Base-by-base conservation (phyloP, 345 rosid species). In the Aquilaria malaccensis region DNA sequence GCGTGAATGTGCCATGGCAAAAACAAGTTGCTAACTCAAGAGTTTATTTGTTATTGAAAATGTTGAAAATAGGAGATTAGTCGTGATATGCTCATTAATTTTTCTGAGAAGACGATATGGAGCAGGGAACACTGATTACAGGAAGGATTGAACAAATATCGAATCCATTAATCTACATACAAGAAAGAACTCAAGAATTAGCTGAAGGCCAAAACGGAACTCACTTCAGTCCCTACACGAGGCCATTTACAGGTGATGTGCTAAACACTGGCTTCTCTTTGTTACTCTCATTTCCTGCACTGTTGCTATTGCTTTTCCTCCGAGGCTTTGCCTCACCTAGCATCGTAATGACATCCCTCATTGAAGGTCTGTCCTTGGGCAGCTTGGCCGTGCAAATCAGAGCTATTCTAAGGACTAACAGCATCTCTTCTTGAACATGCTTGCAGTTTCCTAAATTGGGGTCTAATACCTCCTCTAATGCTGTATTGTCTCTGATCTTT, bases 361-460 rank as follows among this genome's bases (percentile, higher is more conserved):
- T 93, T 0, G 97, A 85, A 3, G 98, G 98, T 67, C 97, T 84
- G 58, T 89, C 97, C 73, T 74, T 87, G 30, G 98, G 96, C 55
- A 81, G 94, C 78, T 85, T 89, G 1, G 97, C 83, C 0, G 96
- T 87, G 72, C 96, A 93, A 11, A 87, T 76, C 75, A 93, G 85
- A 49, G 97, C 97, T 45, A 87, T 85, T 33, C 86, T 84, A 55
- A 87, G 82, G 37, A 93, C 97, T 41, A 93, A 61, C 10, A 89
- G 85, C 97, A 93, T 93, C 86, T 89, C 97, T 72, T 89, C 97
- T 76, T 84, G 96, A 43, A 93, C 97, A 63, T 84, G 83, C 70
- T 75, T 85, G 80, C 97, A 80, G 63, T 76, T 87, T 63, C 97
- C 98, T 55, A 86, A 76, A 30, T 67, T 76, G 13, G 68, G 80